Base-by-base conservation (phyloP, 1,284 basidiomycete species). In the Xerocomus cyaneibrunnescens region DNA sequence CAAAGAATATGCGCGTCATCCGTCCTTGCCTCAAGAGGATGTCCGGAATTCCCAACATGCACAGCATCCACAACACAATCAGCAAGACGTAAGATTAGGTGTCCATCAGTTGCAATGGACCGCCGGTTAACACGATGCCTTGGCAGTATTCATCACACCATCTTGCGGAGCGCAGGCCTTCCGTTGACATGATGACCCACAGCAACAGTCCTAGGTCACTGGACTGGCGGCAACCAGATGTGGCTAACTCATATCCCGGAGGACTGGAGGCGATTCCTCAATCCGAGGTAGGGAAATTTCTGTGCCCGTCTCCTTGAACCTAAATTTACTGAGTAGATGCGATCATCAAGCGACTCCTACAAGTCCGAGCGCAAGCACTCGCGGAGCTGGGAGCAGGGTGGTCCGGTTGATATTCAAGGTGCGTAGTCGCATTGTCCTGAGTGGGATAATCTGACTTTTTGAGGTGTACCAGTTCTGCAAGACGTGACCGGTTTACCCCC, bases 321-420 rank as follows among this genome's bases (percentile, higher is more conserved):
- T 56, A 46, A 64, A 51, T 59, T 59, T 62, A 57, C 59, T 76
- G 75, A 55, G 57, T 61, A 68, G 66, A 67, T 68, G 48, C 69
- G 69, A 53, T 70, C 61, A 63, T 71, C 68, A 70, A 68, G 66
- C 69, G 76, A 80, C 65, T 69, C 70, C 57, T 72, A 68, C 61
- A 73, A 77, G 59, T 60, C 60, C 55, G 70, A 71, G 57, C 73
- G 82, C 66, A 83, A 84, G 61, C 81, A 82, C 67, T 72, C 75
- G 59, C 74, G 82, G 58, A 77, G 71, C 51, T 83, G 81, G 81
- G 82, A 83, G 55, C 78, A 76, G 61, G 68, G 64, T 57, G 68
- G 71, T 40, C 79, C 76, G 51, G 62, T 81, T 62, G 59, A 62
- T 52, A 58, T 62, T 42, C 60, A 57, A 7, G 50, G 65, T 71